Evolutionary conservation across 2,329 filamentous ascomycete genomes (phyloP), one percentile per base, ranked within the genome.

Genomic region (Ramichloridium luteum): DNA sequence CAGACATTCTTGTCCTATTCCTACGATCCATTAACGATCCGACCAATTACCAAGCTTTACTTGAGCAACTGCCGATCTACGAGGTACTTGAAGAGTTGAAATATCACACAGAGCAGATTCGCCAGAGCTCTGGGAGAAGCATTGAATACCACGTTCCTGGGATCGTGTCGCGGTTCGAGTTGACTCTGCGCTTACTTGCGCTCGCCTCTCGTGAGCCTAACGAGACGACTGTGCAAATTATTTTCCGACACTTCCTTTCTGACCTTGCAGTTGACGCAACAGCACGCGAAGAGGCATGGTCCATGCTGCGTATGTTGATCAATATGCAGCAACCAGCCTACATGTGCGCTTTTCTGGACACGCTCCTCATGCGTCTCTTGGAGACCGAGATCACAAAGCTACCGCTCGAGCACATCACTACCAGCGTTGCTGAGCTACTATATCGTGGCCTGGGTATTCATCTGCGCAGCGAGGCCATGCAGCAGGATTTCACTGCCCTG

Each of bases 151-250:
- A n/a, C n/a, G n/a, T n/a, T n/a, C n/a, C n/a, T n/a, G n/a, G n/a
- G n/a, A 20, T 42, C 3, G 30, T 27, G 5, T n/a, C 27, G 2
- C 32, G 44, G 18, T 65, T 80, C 22, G 67, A 75, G 1, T 80
- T 82, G 44, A 64, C 81, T 13, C 62, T 67, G 25, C 63, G 65
- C 11, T 33, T 48, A 15, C 31, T 46, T 22, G 30, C 36, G n/a
- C n/a, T n/a, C n/a, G n/a, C n/a, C n/a, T n/a, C n/a, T n/a, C n/a
- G n/a, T n/a, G n/a, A n/a, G n/a, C n/a, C n/a, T n/a, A n/a, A 23
- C 20, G 8, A 23, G 20, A n/a, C 8, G n/a, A 23, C n/a, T 23
- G 20, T 23, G 20, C 8, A n/a, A n/a, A 23, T n/a, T n/a, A 8
- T 23, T 8, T 23, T 23, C n/a, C 8, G n/a, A 8, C 20, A 23